Percentiles rank a stretch among this genome's conserved stretches.
Evolutionary conservation across 23 red algal species (phyloP).

Genomic region (Agarophyton chilense): DNA sequence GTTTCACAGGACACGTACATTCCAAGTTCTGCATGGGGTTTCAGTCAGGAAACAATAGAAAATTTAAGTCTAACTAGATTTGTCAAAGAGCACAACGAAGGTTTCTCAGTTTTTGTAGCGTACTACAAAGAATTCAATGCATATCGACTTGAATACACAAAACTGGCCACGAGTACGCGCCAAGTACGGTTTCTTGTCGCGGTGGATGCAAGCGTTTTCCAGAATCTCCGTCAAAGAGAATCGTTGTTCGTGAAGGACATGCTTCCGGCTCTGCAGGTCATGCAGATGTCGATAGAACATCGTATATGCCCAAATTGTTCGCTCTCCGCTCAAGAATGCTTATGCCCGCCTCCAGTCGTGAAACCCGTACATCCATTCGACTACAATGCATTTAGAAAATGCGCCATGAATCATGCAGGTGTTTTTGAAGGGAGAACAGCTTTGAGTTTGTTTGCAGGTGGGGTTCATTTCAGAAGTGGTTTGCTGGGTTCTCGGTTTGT

Average conservation of each 20-base stretch:
- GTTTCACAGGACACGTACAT: not conserved
- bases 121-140: not conserved
- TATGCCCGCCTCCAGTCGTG: not conserved
- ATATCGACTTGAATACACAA: slow-evolving; percentile 1
- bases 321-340: not conserved
- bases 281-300: slow-evolving; percentile 15
- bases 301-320: slow-evolving; percentile 1
- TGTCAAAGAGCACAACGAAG: not conserved
- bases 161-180: not conserved
- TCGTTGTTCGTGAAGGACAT: not conserved
- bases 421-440: slow-evolving; percentile 2
- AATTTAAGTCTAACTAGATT: not conserved
- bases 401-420: not conserved
- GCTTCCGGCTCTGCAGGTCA: not conserved
- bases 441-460: not conserved
- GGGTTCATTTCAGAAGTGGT: slow-evolving; percentile 1
- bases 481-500: not conserved
- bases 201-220: not conserved
- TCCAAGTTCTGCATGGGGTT: not conserved
- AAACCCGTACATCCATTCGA: slow-evolving; percentile 23
- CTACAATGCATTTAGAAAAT: not conserved
- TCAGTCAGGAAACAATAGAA: not conserved
- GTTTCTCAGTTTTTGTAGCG: not conserved
- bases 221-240: not conserved
- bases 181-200: slow-evolving; percentile 9